phyloP scores from a whole-genome alignment of 2,329 filamentous ascomycete species.

The Fusarium euwallaceae region DNA sequence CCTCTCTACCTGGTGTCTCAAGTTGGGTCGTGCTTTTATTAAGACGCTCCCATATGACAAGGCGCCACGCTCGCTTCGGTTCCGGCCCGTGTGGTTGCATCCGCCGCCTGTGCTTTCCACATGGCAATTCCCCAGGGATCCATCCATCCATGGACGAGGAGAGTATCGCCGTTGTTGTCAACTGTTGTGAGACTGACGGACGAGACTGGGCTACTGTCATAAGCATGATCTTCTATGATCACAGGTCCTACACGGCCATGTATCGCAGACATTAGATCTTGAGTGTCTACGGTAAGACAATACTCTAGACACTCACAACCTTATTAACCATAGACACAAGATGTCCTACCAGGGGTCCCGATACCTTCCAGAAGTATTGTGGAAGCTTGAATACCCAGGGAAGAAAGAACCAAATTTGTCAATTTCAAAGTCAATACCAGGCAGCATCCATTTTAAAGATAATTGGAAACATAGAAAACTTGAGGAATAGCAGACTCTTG shows the following conservation, averaged over 20 bases:
- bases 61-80: constrained; percentile 26
- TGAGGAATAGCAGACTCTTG: neutral
- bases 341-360: constrained; percentile 8
- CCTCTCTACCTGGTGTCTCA: neutral
- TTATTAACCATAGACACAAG: neutral
- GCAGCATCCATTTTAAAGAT: neutral
- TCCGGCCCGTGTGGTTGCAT: constrained; percentile 26
- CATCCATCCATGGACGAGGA: constrained; percentile 7
- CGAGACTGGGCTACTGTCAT: neutral
- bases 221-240: neutral
- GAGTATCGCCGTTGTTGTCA: neutral
- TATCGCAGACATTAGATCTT: neutral
- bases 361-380: constrained; percentile 20
- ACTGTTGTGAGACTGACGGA: neutral
- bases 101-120: constrained; percentile 39
- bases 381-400: constrained; percentile 2
- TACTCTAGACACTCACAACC: neutral
- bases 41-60: constrained; percentile 12
- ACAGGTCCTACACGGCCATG: neutral
- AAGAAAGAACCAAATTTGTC: neutral
- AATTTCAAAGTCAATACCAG: neutral
- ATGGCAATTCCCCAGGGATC: constrained; percentile 40
- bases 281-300: neutral
- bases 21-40: constrained; percentile 20
- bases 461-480: neutral